Base-by-base conservation (phyloP, 116 monocot species). In the Trichopus zeylanicus region DNA sequence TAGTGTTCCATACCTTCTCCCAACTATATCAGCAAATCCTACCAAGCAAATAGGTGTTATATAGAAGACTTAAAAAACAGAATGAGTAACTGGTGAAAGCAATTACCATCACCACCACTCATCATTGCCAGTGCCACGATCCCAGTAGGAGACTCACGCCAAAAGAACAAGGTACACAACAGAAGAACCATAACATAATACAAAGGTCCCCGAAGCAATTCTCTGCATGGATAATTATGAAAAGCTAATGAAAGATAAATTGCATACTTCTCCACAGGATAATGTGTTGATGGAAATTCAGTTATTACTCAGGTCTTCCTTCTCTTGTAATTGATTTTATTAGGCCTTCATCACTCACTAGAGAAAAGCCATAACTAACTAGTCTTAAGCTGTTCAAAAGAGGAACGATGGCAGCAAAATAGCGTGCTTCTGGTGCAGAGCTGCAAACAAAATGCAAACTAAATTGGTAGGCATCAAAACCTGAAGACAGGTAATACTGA, bases 1-100 rank as follows among this genome's bases (percentile, higher is more conserved):
- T 48, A 49, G 1, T 25, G 62, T 23, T 48, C 99, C 99, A 29
- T 66, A 88, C 34, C 72, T 92, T 71, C 99, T 78, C 11, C 99
- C 99, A 25, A 99, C 23, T 53, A 99, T 88, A 66, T 99, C 99
- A 52, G 99, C 99, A 66, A 92, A 70, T 31, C 99, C 99, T 99
- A 70, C 23, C 64, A 42, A 12, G 24, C 2, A 48, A 56, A 16
- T 3, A 15, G 2, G 46, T n/a, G 23, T 18, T 29, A 32, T 20
- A 15, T 51, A 19, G 46, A 56, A 49, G 55, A 4, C 22, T 0
- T 16, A 3, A 57, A 13, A 22, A 26, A 26, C 39, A 24, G 20
- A 31, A 2, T 11, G 6, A 26, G 12, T 19, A n/a, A 26, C 19
- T 53, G 12, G 2, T 0, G 42, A 19, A 29, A 11, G 62, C 16